These are phyloP conservation scores for Zopfia rhizophila DNA, from an alignment of 2,329 filamentous ascomycete species.

Conservation along the genomic window DNA sequence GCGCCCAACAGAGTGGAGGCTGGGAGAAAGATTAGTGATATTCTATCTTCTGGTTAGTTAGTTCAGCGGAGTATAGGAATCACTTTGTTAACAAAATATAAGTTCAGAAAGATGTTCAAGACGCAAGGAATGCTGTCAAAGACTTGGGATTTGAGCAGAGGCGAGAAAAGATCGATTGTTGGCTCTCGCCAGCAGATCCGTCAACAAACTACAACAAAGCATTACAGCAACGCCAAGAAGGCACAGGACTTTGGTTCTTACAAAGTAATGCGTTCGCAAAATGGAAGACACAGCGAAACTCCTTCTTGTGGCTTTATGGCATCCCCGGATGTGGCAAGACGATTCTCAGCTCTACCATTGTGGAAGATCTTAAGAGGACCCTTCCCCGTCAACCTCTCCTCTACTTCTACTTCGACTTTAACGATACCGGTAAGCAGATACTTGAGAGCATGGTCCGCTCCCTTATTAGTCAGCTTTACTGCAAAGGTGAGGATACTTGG, in stretches of 20 bases:
- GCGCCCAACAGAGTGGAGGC: constrained; percentile 24
- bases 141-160: not conserved
- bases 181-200: constrained; percentile 46
- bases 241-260: constrained; percentile 47
- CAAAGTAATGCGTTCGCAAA: constrained; percentile 27
- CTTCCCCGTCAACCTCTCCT: constrained; percentile 1
- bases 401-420: constrained; percentile 51
- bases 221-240: constrained; percentile 29
- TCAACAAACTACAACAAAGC: constrained; percentile 43
- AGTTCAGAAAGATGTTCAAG: too few relatives aligned
- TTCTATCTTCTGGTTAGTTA: too few relatives aligned
- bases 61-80: too few relatives aligned
- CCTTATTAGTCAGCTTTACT: constrained; percentile 43
- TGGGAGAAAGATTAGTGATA: constrained; percentile 24
- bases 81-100: too few relatives aligned
- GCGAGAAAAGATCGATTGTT: constrained; percentile 17
- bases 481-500: constrained; percentile 2
- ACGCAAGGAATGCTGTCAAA: not conserved
- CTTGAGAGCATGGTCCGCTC: constrained; percentile 43
- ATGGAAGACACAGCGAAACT: constrained; percentile 43
- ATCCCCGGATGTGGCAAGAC: constrained; percentile 54
- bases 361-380: constrained; percentile 29
- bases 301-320: constrained; percentile 48
- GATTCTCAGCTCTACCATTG: constrained; percentile 46
- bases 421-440: constrained; percentile 38